Evolutionary conservation across 2,329 filamentous ascomycete species (phyloP), one percentile per base, ranked within the genome.

Genomic region (Cytospora schulzeri): DNA sequence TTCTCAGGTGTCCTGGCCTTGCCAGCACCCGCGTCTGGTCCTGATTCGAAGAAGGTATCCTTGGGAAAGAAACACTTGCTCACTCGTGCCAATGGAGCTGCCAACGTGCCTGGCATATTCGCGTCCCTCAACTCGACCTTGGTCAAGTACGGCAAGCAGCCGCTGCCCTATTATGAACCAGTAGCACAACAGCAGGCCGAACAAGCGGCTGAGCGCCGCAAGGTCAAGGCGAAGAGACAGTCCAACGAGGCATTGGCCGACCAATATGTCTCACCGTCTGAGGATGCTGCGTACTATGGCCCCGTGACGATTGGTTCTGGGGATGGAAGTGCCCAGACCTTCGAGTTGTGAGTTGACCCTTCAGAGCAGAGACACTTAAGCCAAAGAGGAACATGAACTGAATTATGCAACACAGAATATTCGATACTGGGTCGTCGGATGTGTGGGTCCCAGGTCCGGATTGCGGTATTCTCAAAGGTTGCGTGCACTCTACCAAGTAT

Each of bases 201-300:
- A 29, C 17, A 28, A 12, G 14, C 31, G 29, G 35, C 54, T 22
- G 60, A 55, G 8, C 54, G 60, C 19, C 60, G 60, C 54, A 33
- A 26, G 31, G 45, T 33, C 24, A 48, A 38, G 28, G 55, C 38
- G 5, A 63, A 51, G 60, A 45, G 60, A 24, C 60, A 63, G 54
- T 28, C 60, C 9, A 57, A 53, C 26, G 60, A 53, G 54, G 41
- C 53, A 2, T 19, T 63, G 45, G 26, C 35, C 8, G 60, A 63
- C 14, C 60, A 63, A 55, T 63, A 63, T 24, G 60, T 57, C 22
- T 54, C 54, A 6, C 38, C 41, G 12, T 63, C 60, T 2, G 54
- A 63, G 54, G 60, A 63, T 41, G 54, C 60, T 3, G 54, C 45
- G 2, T 63, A 63, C 54, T 63, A 63, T 26, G 60, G 60, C 24